phyloP scores from a whole-genome alignment of 2,329 filamentous ascomycete genomes.

The Neonectria neomacrospora region DNA sequence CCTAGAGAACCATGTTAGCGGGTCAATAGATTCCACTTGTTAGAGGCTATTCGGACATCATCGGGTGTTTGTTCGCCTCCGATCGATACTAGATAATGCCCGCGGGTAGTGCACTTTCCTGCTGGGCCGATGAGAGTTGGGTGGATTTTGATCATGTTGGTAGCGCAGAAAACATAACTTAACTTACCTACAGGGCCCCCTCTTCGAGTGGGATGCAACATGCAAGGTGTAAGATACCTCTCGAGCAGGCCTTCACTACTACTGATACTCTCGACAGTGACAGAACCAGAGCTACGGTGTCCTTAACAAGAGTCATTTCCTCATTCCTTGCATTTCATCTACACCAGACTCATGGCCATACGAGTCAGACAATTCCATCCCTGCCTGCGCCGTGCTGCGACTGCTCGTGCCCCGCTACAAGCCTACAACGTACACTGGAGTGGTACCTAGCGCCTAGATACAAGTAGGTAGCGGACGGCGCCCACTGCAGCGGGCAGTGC shows the following conservation, averaged over 20 bases:
- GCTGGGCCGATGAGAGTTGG: neutral
- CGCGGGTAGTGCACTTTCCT: neutral
- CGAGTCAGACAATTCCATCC: neutral
- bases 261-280: too few species aligned
- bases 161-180: neutral
- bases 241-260: neutral
- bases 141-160: neutral
- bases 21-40: neutral
- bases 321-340: neutral
- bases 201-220: neutral
- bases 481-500: slow-evolving; percentile 32
- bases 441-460: slow-evolving; percentile 6
- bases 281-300: neutral
- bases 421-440: neutral
- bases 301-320: neutral
- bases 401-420: slow-evolving; percentile 17
- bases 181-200: too few species aligned
- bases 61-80: neutral
- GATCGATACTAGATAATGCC: neutral
- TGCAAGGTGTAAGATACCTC: neutral
- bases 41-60: neutral
- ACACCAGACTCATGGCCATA: neutral
- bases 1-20: slow-evolving; percentile 47
- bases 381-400: slow-evolving; percentile 5
- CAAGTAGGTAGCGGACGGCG: neutral